These are phyloP conservation scores for Trypanosoma conorhini DNA, from an alignment of 208 protist genomes.

Conservation along the genomic window DNA sequence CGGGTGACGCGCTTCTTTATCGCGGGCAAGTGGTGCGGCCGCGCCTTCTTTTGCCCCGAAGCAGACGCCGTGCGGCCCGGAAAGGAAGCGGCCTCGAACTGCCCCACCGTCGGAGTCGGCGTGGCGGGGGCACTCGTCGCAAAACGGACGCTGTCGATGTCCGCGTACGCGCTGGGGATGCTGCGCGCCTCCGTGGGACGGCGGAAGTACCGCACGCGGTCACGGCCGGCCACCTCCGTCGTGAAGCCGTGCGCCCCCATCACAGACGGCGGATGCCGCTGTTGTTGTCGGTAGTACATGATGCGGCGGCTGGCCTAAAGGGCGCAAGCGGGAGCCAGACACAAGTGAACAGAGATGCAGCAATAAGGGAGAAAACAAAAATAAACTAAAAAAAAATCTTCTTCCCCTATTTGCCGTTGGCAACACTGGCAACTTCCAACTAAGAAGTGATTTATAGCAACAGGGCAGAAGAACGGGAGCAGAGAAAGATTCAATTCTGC, in stretches of 20 bases:
- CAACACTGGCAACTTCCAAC: no score
- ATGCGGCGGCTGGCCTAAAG: neutral
- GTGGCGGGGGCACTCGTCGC: constrained; percentile 22
- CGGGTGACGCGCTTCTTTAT: neutral
- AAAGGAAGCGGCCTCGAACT: constrained; percentile 30
- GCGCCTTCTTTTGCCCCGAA: constrained; percentile 1
- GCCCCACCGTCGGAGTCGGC: neutral
- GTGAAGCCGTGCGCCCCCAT: constrained; percentile 54
- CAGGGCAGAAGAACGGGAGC: no score
- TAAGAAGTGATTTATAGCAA: no score
- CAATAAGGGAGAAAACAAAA: no score
- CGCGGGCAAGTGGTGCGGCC: constrained; percentile 24
- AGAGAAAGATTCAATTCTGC: no score
- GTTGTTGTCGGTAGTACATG: constrained; percentile 28
- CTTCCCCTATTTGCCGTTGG: no score
- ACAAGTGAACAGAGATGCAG: neutral
- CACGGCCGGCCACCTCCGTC: constrained; percentile 81
- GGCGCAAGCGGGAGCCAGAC: neutral
- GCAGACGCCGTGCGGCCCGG: constrained; percentile 27
- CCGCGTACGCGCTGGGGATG: constrained; percentile 24
- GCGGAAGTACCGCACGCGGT: constrained; percentile 88
- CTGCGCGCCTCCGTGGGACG: constrained; percentile 66
- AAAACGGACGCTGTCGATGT: constrained; percentile 28
- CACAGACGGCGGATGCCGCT: constrained; percentile 26
- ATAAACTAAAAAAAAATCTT: no score